Evolutionary conservation across 2,329 filamentous ascomycete genomes (phyloP).

Genomic region (Aspergillus luchuensis): DNA sequence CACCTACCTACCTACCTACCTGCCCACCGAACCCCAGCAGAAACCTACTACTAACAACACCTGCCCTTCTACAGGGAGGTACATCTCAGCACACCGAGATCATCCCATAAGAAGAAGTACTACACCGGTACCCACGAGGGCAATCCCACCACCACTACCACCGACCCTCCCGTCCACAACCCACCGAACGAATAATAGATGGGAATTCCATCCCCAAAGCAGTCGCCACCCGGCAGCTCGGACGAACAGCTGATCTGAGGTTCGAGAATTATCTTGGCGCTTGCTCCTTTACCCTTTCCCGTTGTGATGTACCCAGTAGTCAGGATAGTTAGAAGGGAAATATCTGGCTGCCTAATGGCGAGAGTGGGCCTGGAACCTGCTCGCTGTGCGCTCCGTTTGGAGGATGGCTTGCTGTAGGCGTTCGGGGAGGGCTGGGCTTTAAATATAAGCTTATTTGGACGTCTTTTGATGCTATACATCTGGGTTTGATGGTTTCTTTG

Average conservation of each 20-base stretch:
- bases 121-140: neutral
- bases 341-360: slow-evolving; percentile 20
- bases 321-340: neutral
- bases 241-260: neutral
- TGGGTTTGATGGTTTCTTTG: neutral
- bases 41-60: neutral
- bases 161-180: neutral
- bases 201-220: neutral
- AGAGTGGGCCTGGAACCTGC: slow-evolving; percentile 16
- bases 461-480: neutral
- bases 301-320: neutral
- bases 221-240: neutral
- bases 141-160: neutral
- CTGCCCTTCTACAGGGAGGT: neutral
- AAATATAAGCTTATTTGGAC: slow-evolving; percentile 26
- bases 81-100: neutral
- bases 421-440: slow-evolving; percentile 5
- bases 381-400: slow-evolving; percentile 12
- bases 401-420: slow-evolving; percentile 1
- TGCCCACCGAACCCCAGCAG: neutral
- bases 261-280: neutral
- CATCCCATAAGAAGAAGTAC: neutral
- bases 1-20: neutral
- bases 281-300: neutral
- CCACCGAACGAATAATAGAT: neutral